Percentiles rank a stretch among this genome's conserved stretches.
Conservation (phyloP, 176 grass and related monocot genomes). For the Luzula sylvatica region DNA sequence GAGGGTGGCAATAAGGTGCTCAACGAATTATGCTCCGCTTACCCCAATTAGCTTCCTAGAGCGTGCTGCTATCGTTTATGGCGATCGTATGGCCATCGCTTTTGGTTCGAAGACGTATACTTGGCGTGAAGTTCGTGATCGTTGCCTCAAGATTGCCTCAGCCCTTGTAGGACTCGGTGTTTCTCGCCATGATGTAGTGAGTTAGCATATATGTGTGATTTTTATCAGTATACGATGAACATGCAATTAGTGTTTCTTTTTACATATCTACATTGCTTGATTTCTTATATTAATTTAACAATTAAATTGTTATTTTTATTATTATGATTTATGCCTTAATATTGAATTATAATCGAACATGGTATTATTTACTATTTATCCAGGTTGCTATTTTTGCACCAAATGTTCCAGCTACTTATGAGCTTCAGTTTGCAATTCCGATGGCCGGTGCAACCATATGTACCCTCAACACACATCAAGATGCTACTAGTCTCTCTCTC, state of each 20-base stretch:
- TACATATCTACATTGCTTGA: too few species aligned
- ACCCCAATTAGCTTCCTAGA: slow-evolving; percentile 79
- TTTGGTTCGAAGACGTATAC: slow-evolving; percentile 17
- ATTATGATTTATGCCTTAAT: too few species aligned
- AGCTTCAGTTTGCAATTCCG: slow-evolving; percentile 70
- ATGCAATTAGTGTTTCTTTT: too few species aligned
- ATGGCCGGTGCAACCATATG: slow-evolving; percentile 71
- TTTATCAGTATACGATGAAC: too few species aligned
- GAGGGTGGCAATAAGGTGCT: slow-evolving; percentile 49
- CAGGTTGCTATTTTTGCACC: slow-evolving; percentile 73
- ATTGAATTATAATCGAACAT: too few species aligned
- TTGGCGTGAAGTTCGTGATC: slow-evolving; percentile 46
- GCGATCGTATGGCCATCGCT: slow-evolving; percentile 27
- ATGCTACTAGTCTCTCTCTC: slow-evolving; percentile 38
- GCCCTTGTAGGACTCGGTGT: slow-evolving; percentile 44
- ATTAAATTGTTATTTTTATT: too few species aligned
- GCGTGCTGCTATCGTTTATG: slow-evolving; percentile 58
- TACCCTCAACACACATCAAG: slow-evolving; percentile 66
- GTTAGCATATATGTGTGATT: too few species aligned
- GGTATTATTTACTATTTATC: background rate
- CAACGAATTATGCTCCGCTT: slow-evolving; percentile 77
- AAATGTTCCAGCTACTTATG: slow-evolving; percentile 60
- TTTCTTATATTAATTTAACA: background rate
- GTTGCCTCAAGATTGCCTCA: slow-evolving; percentile 68
- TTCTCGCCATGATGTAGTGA: slow-evolving; percentile 49